Evolutionary conservation across 768 basidiomycete genomes (phyloP), one percentile per base, ranked within the genome.

Genomic region (Trametes villosa): DNA sequence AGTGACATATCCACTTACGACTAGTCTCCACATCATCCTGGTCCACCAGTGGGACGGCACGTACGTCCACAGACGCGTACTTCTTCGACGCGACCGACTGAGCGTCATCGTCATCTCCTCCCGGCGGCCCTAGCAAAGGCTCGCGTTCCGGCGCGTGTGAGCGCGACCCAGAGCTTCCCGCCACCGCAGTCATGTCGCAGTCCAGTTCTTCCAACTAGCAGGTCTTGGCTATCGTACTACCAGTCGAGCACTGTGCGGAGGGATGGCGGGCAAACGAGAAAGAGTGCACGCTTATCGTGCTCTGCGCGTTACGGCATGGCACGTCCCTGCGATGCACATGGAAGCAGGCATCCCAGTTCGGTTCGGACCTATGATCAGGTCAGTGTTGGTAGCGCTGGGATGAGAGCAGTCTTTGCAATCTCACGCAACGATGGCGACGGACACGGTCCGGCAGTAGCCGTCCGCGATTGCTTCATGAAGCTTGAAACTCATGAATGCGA

Each of bases 41-140:
- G n/a, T 56, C 62, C 11, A 46, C 29, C 13, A 50, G 52, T 1
- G 50, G 11, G 1, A 45, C 45, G 0, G 52, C 33, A 20, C 22
- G 57, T 24, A 59, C 53, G 17, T 63, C 62, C 13, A 63, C 57
- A 7, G 62, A 58, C 26, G 57, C 62, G 36, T 63, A 63, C 17
- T 40, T 62, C 51, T 62, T 57, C 17, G 45, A 30, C 22, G 26
- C 26, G 22, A 49, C 54, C 1, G 34, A 41, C 33, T 26, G 31
- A 9, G 41, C 22, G 26, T 52, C 36, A 20, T 31, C 34, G 33
- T 53, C 56, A 2, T n/a, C 9, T 45, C 42, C 36, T 13, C n/a
- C n/a, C n/a, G n/a, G n/a, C n/a, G 38, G 13, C 5, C 51, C 15
- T 2, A 63, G 47, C 13, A 63, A 27, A 17, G 57, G 57, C 31